Percentiles rank a stretch among this genome's conserved stretches.
Evolutionary conservation across 257 asterid species (phyloP).

Genomic region (Henckelia pumila): DNA sequence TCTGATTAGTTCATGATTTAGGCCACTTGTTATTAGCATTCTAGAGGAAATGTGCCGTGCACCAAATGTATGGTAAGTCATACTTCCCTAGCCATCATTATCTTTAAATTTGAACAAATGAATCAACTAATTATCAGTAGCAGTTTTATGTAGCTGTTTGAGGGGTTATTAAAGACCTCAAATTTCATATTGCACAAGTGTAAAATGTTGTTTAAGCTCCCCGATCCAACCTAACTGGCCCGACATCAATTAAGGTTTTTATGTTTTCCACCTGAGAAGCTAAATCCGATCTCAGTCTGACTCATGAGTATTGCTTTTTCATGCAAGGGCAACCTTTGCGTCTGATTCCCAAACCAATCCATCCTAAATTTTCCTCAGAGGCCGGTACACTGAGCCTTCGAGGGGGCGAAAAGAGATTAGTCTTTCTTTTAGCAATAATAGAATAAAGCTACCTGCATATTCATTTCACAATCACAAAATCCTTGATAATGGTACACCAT

Average conservation of each 20-base stretch:
- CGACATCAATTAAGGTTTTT: background rate
- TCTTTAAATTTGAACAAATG: too few species aligned
- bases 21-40: background rate
- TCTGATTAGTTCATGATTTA: background rate
- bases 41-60: background rate
- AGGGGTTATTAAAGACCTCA: background rate
- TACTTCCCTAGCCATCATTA: background rate
- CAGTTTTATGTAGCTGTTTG: background rate
- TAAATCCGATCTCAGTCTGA: background rate
- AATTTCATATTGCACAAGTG: background rate
- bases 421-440: background rate
- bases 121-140: background rate
- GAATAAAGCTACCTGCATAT: slow-evolving; percentile 13
- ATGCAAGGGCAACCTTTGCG: too few species aligned
- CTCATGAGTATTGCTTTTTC: background rate
- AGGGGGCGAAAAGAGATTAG: background rate
- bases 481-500: background rate
- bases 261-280: background rate
- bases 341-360: background rate
- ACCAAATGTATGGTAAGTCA: background rate
- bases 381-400: background rate
- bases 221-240: background rate
- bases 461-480: slow-evolving; percentile 1
- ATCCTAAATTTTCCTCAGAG: background rate
- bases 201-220: background rate